Evolutionary conservation across 164 flowering plant species (phyloP).

Genomic region (Tetracentron sinense): DNA sequence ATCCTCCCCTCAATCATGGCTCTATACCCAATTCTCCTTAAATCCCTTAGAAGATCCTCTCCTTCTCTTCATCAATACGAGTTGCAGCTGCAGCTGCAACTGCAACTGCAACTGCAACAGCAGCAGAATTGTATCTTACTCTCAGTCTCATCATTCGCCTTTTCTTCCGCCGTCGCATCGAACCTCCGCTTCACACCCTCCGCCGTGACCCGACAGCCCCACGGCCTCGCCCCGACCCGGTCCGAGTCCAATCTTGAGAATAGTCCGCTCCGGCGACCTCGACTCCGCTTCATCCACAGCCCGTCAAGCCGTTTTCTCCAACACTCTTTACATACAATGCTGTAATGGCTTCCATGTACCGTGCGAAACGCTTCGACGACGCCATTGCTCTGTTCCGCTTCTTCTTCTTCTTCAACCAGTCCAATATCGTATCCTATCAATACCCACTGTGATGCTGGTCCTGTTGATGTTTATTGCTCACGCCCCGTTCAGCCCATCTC

Average conservation of each 20-base stretch:
- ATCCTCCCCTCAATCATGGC: too few relatives aligned
- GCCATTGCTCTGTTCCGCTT: slow-evolving; percentile 58
- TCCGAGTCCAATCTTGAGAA: slow-evolving; percentile 71
- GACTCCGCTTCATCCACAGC: slow-evolving; percentile 62
- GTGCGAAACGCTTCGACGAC: slow-evolving; percentile 53
- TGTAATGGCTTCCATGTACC: slow-evolving; percentile 68
- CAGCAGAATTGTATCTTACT: too few relatives aligned
- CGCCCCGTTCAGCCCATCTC: slow-evolving; percentile 71
- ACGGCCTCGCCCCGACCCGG: slow-evolving; percentile 46
- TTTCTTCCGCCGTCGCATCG: slow-evolving; percentile 68
- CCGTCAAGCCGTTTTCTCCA: slow-evolving; percentile 67
- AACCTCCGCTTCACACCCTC: slow-evolving; percentile 76
- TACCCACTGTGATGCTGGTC: slow-evolving; percentile 54
- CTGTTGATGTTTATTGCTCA: slow-evolving; percentile 49
- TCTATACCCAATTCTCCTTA: too few relatives aligned
- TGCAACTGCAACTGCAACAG: too few relatives aligned
- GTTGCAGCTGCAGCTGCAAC: too few relatives aligned
- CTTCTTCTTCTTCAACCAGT: slow-evolving; percentile 58
- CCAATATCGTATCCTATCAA: slow-evolving; percentile 58
- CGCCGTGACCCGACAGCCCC: slow-evolving; percentile 46
- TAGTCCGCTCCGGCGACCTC: slow-evolving; percentile 66
- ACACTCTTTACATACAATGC: slow-evolving; percentile 81
- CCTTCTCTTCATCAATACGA: too few relatives aligned
- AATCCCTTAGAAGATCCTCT: too few relatives aligned
- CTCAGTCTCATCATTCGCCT: too few relatives aligned